Percentiles rank a stretch among this genome's conserved stretches.
Conservation (phyloP, 2,329 filamentous ascomycete genomes). For the Aspergillus sp. region DNA sequence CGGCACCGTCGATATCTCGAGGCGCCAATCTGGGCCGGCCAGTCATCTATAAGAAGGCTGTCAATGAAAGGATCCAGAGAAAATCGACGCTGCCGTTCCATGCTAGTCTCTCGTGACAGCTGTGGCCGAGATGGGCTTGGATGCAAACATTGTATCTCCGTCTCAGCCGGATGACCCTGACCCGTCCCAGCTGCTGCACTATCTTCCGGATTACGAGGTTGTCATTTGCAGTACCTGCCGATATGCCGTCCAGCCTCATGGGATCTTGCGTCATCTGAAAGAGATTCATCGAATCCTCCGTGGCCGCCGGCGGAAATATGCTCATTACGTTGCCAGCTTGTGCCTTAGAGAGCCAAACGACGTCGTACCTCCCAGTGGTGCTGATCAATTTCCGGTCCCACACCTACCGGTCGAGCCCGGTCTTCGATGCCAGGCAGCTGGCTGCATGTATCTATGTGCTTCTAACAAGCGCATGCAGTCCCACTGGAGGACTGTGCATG, state of each 20-base stretch:
- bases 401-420: slow-evolving; percentile 27
- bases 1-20: slow-evolving; percentile 7
- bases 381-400: slow-evolving; percentile 28
- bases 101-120: neutral
- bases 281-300: slow-evolving; percentile 30
- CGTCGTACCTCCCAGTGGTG: slow-evolving; percentile 17
- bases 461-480: slow-evolving; percentile 34
- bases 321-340: slow-evolving; percentile 14
- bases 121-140: neutral
- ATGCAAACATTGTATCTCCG: neutral
- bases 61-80: neutral
- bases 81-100: neutral
- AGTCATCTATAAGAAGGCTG: too few relatives aligned
- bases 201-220: slow-evolving; percentile 18
- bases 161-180: neutral
- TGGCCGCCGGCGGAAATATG: slow-evolving; percentile 13
- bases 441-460: slow-evolving; percentile 31
- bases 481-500: slow-evolving; percentile 29
- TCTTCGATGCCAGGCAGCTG: slow-evolving; percentile 14
- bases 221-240: slow-evolving; percentile 27
- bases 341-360: slow-evolving; percentile 22
- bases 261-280: slow-evolving; percentile 31
- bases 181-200: slow-evolving; percentile 18
- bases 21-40: neutral
- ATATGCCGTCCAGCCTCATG: slow-evolving; percentile 31